Evolutionary conservation across 2,329 filamentous ascomycete species (phyloP), one percentile per base, ranked within the genome.

Genomic region (Hypoxylon sp.): DNA sequence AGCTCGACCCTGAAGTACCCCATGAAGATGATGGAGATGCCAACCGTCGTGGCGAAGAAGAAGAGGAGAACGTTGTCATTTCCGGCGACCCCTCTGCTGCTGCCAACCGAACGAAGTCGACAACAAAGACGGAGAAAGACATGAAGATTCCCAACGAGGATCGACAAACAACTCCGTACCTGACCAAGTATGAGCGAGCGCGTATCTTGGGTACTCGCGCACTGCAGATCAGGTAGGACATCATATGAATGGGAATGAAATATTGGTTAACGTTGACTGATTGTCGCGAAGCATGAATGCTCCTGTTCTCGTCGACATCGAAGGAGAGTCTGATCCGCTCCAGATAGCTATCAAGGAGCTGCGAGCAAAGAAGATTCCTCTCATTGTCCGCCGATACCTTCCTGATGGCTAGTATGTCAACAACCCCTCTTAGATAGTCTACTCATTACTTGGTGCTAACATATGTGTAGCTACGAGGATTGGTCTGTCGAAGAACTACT

Each of bases 151-250:
- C 93, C 59, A 91, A 92, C 70, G 91, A 94, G 70, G 87, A 97
- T 80, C 89, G 95, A 72, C 91, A 88, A 22, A 99, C 95, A 7
- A 99, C 95, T 26, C 95, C 94, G 2, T 99, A 97, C 81, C 97
- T 99, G 94, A 99, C 95, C 70, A 99, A 99, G 82, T 99, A 99
- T 80, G 95, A 99, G 84, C 88, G 90, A 72, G 95, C 95, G 67
- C 89, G 95, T 75, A 94, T 99, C 62, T 81, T 99, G 68, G 95
- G 95, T 49, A 98, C 95, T 41, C 86, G 95, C 70, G 95, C 95
- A 41, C 80, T 98, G 76, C 95, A 99, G 80, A 98, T 99, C 76
- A 97, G 72, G 72, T 69, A 66, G 30, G 58, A n/a, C 34, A 19
- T 46, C n/a, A 37, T 52, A 24, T 30, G 47, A 2, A 44, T 4